Evolutionary conservation across 352 stramenopile genomes (phyloP).

Genomic region (Phytophthora melonis): DNA sequence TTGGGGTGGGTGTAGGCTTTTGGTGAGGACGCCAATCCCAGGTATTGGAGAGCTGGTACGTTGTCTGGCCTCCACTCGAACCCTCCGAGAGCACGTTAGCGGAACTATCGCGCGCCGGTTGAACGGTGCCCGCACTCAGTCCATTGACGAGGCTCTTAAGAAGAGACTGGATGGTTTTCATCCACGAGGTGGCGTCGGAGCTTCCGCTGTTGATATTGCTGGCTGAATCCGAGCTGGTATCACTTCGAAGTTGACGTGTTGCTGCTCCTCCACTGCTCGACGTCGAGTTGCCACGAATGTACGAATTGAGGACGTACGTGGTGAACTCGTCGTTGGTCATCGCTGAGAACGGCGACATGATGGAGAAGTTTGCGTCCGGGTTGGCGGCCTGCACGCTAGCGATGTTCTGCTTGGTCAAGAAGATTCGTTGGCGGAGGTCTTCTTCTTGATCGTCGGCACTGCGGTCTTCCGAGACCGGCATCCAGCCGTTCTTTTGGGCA

Average conservation of each 20-base stretch:
- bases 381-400: constrained; percentile 44
- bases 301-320: constrained; percentile 49
- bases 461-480: constrained; percentile 42
- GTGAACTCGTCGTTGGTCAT: constrained; percentile 59
- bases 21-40: constrained; percentile 27
- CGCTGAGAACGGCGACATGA: constrained; percentile 59
- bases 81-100: constrained; percentile 15
- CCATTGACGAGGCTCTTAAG: constrained; percentile 20
- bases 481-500: constrained; percentile 48
- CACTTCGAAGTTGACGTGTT: constrained; percentile 29
- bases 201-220: constrained; percentile 1
- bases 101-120: constrained; percentile 24
- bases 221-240: constrained; percentile 8
- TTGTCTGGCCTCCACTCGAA: constrained; percentile 16
- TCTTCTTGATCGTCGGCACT: constrained; percentile 53
- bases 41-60: constrained; percentile 39
- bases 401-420: constrained; percentile 55
- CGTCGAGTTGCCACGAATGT: constrained; percentile 40
- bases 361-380: constrained; percentile 60
- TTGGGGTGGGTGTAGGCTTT: constrained; percentile 14
- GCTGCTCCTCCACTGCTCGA: constrained; percentile 8
- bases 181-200: constrained; percentile 17
- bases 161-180: constrained; percentile 19
- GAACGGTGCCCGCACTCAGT: constrained; percentile 15
- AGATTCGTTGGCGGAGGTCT: constrained; percentile 60